Base-by-base conservation (phyloP, 1,139 yeast species). In the Scheffersomyces segobiensis region DNA sequence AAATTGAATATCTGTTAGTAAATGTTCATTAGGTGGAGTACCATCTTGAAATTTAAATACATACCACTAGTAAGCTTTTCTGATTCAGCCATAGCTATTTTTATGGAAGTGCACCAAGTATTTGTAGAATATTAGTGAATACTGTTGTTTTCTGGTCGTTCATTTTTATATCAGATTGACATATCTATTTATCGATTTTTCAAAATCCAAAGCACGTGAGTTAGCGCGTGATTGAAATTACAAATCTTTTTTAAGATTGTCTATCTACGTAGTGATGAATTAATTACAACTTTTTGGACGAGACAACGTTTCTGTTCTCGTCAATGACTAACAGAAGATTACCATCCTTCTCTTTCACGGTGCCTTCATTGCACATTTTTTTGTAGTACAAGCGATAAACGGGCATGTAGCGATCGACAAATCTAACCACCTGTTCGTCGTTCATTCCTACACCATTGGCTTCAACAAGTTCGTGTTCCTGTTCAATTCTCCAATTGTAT, bases 361-460 rank as follows among this genome's bases (percentile, higher is more conserved):
- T n/a, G 1, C 65, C 66, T 3, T 22, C 22, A 12, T 21, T n/a
- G 55, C 73, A 67, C 66, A 89, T 74, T 1, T 76, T 71, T 10
- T 78, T 75, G 66, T 86, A 88, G 69, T 89, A 95, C 24, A 93
- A 67, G 62, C 85, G 83, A 67, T 95, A 95, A 42, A 89, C 84
- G 0, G 97, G 97, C 92, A 91, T 89, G 71, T 95, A 95, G 60
- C 97, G 82, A 61, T 89, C 86, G 8, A 95, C 87, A 75, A 95
- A 95, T 24, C 63, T 61, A 10, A 64, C 70, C 3, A 95, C 97
- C 65, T 89, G 82, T 0, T 71, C 80, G 65, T 91, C 96, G 1
- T 87, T 75, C 98, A 95, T 93, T 0, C 98, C 98, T 0, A 67
- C 59, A 0, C 97, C 97, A 18, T 71, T 76, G 4, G 61, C 62